phyloP scores from a whole-genome alignment of 768 basidiomycete genomes.

The Leccinum boreale region DNA sequence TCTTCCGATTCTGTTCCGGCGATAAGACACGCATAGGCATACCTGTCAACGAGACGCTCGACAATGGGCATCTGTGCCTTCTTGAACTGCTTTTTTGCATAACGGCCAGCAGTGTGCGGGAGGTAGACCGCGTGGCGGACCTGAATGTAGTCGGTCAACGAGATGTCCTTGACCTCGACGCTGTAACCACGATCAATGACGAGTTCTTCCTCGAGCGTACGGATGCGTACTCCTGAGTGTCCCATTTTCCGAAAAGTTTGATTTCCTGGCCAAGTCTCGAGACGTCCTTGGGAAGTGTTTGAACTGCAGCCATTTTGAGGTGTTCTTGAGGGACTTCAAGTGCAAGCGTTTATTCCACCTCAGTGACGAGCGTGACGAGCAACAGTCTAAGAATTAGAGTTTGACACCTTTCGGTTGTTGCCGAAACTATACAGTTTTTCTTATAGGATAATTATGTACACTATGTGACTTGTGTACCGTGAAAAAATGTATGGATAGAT shows the following conservation, averaged over 20 bases:
- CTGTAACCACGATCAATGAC: constrained; percentile 40
- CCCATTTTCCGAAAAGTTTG: constrained; percentile 99
- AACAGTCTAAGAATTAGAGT: constrained; percentile 22
- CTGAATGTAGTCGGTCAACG: constrained; percentile 98
- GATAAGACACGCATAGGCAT: constrained; percentile 21
- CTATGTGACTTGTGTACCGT: constrained; percentile 1
- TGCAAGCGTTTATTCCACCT: constrained; percentile 13
- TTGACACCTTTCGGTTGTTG: constrained; percentile 16
- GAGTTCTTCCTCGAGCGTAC: not conserved
- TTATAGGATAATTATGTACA: not conserved
- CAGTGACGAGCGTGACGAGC: constrained; percentile 16
- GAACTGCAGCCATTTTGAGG: constrained; percentile 58
- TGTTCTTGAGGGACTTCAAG: constrained; percentile 32
- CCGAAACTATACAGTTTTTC: constrained; percentile 32
- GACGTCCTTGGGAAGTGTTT: constrained; percentile 80
- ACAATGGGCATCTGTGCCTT: constrained; percentile 99
- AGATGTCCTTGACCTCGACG: constrained; percentile 99
- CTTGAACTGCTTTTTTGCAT: constrained; percentile 99
- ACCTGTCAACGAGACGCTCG: constrained; percentile 98
- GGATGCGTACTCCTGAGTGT: constrained; percentile 83
- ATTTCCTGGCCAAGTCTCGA: constrained; percentile 80
- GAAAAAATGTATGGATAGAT: not conserved
- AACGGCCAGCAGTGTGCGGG: constrained; percentile 98
- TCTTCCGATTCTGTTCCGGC: not conserved
- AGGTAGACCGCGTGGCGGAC: constrained; percentile 96